These are phyloP conservation scores for Bryopsis sp. DNA, from an alignment of 139 green algal genomes.

Conservation along the genomic window DNA sequence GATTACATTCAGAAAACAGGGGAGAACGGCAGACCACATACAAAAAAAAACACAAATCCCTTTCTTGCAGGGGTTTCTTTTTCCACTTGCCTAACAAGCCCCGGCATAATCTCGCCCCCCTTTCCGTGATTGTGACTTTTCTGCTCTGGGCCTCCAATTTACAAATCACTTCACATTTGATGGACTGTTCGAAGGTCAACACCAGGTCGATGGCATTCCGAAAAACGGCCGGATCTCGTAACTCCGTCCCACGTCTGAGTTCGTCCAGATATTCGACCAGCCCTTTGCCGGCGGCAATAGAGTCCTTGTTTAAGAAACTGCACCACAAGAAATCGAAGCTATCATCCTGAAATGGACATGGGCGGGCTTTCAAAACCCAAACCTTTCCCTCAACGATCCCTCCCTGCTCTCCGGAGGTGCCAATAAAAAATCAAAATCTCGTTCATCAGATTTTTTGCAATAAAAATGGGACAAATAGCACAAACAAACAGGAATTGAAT, in stretches of 20 bases:
- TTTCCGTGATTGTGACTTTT: slow-evolving; percentile 10
- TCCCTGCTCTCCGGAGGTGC: too few relatives aligned
- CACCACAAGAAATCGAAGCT: too few relatives aligned
- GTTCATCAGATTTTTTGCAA: too few relatives aligned
- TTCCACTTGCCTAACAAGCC: neutral
- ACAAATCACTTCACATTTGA: neutral
- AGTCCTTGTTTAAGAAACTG: too few relatives aligned
- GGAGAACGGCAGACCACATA: too few relatives aligned
- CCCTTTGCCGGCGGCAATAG: too few relatives aligned
- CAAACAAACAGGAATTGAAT: neutral
- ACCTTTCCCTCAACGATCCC: too few relatives aligned
- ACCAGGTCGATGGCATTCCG: neutral
- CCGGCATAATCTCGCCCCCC: neutral
- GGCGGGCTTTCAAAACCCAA: too few relatives aligned
- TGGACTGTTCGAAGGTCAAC: neutral
- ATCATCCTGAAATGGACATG: too few relatives aligned
- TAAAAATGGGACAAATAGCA: neutral
- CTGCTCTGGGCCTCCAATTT: neutral
- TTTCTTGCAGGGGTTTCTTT: neutral
- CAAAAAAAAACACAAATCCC: too few relatives aligned
- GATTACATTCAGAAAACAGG: too few relatives aligned
- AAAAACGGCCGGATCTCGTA: neutral
- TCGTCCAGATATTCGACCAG: neutral
- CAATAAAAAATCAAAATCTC: too few relatives aligned
- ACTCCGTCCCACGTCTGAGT: neutral